Percentiles rank a stretch among this genome's conserved stretches.
Evolutionary conservation across 2,329 filamentous ascomycete genomes (phyloP).

Genomic region (Annulohypoxylon truncatum): DNA sequence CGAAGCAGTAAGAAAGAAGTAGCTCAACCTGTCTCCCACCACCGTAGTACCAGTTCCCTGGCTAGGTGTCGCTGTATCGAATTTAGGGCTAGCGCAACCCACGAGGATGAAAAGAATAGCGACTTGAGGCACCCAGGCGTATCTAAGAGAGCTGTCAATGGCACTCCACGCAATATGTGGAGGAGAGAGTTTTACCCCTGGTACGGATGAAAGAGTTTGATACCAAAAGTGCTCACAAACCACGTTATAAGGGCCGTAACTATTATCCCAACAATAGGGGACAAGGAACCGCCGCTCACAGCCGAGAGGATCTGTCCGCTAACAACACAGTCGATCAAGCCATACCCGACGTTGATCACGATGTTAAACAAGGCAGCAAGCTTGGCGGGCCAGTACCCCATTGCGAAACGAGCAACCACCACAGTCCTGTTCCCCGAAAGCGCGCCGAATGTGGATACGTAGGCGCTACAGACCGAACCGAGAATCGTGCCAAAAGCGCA

Average conservation of each 20-base stretch:
- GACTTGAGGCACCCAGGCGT: slow-evolving; percentile 72
- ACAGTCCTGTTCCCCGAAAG: slow-evolving; percentile 47
- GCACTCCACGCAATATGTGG: background rate
- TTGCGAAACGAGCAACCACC: slow-evolving; percentile 48
- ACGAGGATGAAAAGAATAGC: slow-evolving; percentile 70
- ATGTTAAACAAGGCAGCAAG: slow-evolving; percentile 48
- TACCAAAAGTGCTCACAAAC: slow-evolving; percentile 74
- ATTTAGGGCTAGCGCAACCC: slow-evolving; percentile 69
- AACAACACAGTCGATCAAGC: slow-evolving; percentile 71
- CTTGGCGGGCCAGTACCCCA: slow-evolving; percentile 52
- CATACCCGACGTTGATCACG: slow-evolving; percentile 49
- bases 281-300: slow-evolving; percentile 67
- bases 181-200: slow-evolving; percentile 61
- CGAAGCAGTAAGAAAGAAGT: slow-evolving; percentile 76
- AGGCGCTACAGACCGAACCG: slow-evolving; percentile 44
- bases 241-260: slow-evolving; percentile 72
- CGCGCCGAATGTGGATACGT: slow-evolving; percentile 48
- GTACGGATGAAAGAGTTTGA: slow-evolving; percentile 74
- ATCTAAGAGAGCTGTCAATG: background rate
- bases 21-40: slow-evolving; percentile 70
- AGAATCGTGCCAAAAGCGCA: slow-evolving; percentile 46
- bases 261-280: slow-evolving; percentile 74
- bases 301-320: slow-evolving; percentile 76
- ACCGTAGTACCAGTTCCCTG: slow-evolving; percentile 63
- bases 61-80: slow-evolving; percentile 65